Conservation (phyloP, 2,329 filamentous ascomycete species). For the Chaetomium olivaceum region DNA sequence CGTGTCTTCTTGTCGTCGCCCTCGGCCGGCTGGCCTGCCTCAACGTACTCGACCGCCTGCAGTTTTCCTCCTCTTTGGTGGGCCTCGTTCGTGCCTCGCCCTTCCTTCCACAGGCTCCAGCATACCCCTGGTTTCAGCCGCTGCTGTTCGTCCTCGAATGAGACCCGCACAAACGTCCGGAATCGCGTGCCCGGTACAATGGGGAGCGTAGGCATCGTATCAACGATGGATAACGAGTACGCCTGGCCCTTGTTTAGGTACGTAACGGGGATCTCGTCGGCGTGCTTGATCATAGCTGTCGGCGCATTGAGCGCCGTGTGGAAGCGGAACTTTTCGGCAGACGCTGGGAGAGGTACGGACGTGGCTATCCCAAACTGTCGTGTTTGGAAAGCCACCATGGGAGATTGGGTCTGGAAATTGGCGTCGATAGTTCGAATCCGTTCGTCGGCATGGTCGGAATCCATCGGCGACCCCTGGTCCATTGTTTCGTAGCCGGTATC, state of each 20-base stretch:
- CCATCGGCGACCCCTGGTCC: slow-evolving; percentile 69
- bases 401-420: slow-evolving; percentile 62
- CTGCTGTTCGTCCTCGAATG: slow-evolving; percentile 95
- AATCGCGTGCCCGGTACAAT: slow-evolving; percentile 67
- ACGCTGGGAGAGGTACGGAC: slow-evolving; percentile 50
- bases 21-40: slow-evolving; percentile 59
- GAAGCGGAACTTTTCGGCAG: slow-evolving; percentile 78
- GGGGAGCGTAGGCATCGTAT: slow-evolving; percentile 66
- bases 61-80: slow-evolving; percentile 90
- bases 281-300: slow-evolving; percentile 90
- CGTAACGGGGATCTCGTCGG: slow-evolving; percentile 91
- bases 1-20: slow-evolving; percentile 66
- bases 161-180: slow-evolving; percentile 89
- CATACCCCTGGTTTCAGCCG: slow-evolving; percentile 70
- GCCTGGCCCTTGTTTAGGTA: slow-evolving; percentile 98
- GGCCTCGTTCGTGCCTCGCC: slow-evolving; percentile 90
- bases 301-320: slow-evolving; percentile 88
- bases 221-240: slow-evolving; percentile 81
- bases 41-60: slow-evolving; percentile 93
- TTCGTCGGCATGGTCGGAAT: slow-evolving; percentile 53
- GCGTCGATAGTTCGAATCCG: slow-evolving; percentile 59
- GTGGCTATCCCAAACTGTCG: slow-evolving; percentile 49
- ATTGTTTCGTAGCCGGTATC: slow-evolving; percentile 79
- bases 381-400: slow-evolving; percentile 59
- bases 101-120: slow-evolving; percentile 91